Percentiles rank a stretch among this genome's conserved stretches.
phyloP scores from a whole-genome alignment of 179 eudicot genomes.

The Drosera spatulata region DNA sequence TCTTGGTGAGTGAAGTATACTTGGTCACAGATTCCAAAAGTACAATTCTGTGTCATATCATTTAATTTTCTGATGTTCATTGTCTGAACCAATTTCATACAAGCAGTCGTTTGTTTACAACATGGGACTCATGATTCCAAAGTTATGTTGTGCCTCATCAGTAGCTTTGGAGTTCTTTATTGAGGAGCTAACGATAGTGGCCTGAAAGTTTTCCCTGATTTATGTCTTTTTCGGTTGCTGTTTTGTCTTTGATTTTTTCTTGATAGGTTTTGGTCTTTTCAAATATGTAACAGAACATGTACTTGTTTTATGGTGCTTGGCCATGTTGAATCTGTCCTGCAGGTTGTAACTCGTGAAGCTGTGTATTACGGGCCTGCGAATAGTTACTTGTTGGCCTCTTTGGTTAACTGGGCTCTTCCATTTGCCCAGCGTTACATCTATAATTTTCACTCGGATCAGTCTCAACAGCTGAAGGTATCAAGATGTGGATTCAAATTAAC shows the following conservation, averaged over 20 bases:
- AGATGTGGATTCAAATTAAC: conserved; percentile 30
- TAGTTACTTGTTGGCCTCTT: conserved; percentile 40
- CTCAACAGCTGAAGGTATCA: conserved; percentile 51
- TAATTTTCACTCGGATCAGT: conserved; percentile 46
- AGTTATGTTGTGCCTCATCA: too few species aligned
- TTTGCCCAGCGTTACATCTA: conserved; percentile 84
- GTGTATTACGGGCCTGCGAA: conserved; percentile 58
- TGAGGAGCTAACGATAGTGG: too few species aligned
- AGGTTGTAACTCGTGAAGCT: conserved; percentile 89
- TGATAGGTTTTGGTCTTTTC: too few species aligned
- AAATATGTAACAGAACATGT: neutral
- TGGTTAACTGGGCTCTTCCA: conserved; percentile 85
- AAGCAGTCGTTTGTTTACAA: too few species aligned
- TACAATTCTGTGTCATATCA: neutral
- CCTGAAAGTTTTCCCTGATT: too few species aligned
- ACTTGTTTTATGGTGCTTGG: neutral
- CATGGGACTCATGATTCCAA: too few species aligned
- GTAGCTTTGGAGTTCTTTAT: too few species aligned
- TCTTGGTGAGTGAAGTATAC: conserved; percentile 21
- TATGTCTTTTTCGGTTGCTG: too few species aligned
- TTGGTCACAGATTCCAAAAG: conserved; percentile 18
- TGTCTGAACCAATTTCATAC: neutral
- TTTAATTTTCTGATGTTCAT: neutral
- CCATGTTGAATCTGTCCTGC: conserved; percentile 9
- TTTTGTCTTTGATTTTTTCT: too few species aligned